Evolutionary conservation across 2,329 filamentous ascomycete species (phyloP).

Genomic region (Arthroderma sp.): DNA sequence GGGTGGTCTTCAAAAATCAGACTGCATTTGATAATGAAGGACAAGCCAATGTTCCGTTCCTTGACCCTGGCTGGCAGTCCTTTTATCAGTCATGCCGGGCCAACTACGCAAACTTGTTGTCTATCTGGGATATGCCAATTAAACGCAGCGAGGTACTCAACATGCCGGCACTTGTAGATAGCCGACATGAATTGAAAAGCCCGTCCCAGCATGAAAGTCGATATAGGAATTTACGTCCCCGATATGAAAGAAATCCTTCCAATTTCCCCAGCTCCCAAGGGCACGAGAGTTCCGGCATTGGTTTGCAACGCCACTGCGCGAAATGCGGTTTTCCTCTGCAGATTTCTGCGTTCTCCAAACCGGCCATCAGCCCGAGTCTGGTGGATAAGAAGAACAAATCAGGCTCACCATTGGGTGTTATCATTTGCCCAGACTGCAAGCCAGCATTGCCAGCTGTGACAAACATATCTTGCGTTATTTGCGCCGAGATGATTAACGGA

Average conservation of each 20-base stretch:
- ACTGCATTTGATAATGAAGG: conserved; percentile 43
- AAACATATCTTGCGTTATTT: conserved; percentile 32
- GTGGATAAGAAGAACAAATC: conserved; percentile 14
- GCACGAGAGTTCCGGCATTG: conserved; percentile 13
- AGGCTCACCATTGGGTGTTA: conserved; percentile 7
- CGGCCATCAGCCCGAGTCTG: conserved; percentile 8
- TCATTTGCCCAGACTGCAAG: conserved; percentile 25
- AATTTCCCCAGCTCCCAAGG: not conserved
- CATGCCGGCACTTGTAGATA: conserved; percentile 25
- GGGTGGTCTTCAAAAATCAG: conserved; percentile 43
- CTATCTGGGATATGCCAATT: conserved; percentile 44
- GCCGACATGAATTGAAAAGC: not conserved
- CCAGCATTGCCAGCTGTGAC: conserved; percentile 21
- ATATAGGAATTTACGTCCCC: not conserved
- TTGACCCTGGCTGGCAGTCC: conserved; percentile 36
- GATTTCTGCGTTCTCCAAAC: conserved; percentile 23
- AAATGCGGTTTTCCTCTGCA: conserved; percentile 27
- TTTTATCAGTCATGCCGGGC: conserved; percentile 41
- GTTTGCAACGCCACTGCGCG: conserved; percentile 31
- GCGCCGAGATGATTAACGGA: conserved; percentile 29
- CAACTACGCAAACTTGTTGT: conserved; percentile 45
- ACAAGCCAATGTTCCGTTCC: conserved; percentile 32
- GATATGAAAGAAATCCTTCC: not conserved
- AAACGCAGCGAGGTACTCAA: conserved; percentile 47
- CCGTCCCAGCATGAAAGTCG: not conserved